Evolutionary conservation across 2,329 filamentous ascomycete species (phyloP).

Genomic region (Rhynchosporium agropyri): DNA sequence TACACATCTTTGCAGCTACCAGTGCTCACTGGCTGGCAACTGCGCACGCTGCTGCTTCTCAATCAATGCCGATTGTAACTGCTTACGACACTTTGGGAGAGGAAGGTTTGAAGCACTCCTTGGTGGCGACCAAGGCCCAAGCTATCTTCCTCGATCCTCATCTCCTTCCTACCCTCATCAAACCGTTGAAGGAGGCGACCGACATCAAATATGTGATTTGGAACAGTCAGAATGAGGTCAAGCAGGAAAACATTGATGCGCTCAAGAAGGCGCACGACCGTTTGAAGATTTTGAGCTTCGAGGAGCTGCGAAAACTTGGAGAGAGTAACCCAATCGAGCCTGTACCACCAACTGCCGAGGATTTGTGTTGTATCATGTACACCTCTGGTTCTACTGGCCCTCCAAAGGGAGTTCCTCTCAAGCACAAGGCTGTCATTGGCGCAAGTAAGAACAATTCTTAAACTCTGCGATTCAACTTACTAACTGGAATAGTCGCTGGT

Average conservation of each 20-base stretch:
- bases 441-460: slow-evolving; percentile 71
- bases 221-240: slow-evolving; percentile 59
- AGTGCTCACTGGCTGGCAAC: slow-evolving; percentile 75
- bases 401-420: slow-evolving; percentile 87
- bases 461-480: slow-evolving; percentile 53
- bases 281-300: slow-evolving; percentile 56
- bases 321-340: slow-evolving; percentile 68
- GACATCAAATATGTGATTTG: slow-evolving; percentile 64
- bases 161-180: slow-evolving; percentile 63
- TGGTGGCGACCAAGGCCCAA: slow-evolving; percentile 77
- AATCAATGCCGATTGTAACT: slow-evolving; percentile 89
- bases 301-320: slow-evolving; percentile 54
- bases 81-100: slow-evolving; percentile 92
- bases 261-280: slow-evolving; percentile 61
- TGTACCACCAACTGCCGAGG: slow-evolving; percentile 70
- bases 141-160: slow-evolving; percentile 88
- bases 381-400: slow-evolving; percentile 89
- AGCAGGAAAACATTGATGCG: slow-evolving; percentile 49
- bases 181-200: slow-evolving; percentile 58
- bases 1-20: slow-evolving; percentile 82
- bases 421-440: slow-evolving; percentile 81
- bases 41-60: slow-evolving; percentile 77
- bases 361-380: slow-evolving; percentile 83
- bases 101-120: slow-evolving; percentile 81
- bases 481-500: slow-evolving; percentile 65